Conservation (phyloP, 768 basidiomycete species). For the Trichaptum fuscoviolaceum region DNA sequence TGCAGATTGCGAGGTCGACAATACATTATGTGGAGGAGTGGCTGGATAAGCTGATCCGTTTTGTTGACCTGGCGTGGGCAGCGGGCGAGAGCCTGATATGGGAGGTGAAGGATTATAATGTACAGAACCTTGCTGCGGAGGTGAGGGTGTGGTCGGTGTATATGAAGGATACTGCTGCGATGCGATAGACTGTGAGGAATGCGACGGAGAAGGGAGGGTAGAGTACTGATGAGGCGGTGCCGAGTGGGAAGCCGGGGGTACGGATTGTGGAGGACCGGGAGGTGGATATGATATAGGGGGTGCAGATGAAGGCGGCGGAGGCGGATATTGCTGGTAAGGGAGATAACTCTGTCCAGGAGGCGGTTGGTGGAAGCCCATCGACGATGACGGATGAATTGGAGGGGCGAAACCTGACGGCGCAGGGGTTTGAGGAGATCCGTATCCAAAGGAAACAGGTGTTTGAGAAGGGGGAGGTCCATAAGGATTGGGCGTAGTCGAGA, state of each 20-base stretch:
- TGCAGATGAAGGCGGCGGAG: slow-evolving; percentile 23
- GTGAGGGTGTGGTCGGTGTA: not conserved
- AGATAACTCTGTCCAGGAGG: slow-evolving; percentile 30
- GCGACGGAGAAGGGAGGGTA: slow-evolving; percentile 19
- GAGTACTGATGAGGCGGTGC: slow-evolving; percentile 30
- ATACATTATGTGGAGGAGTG: slow-evolving; percentile 17
- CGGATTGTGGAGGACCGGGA: slow-evolving; percentile 17
- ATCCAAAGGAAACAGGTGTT: slow-evolving; percentile 12
- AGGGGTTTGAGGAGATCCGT: slow-evolving; percentile 19
- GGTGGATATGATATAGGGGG: slow-evolving; percentile 18
- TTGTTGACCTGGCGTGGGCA: slow-evolving; percentile 12
- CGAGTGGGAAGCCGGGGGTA: slow-evolving; percentile 26
- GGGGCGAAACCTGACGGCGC: slow-evolving; percentile 22
- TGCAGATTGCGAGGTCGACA: slow-evolving; percentile 12
- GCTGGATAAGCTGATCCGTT: slow-evolving; percentile 3
- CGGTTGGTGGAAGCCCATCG: slow-evolving; percentile 18
- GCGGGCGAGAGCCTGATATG: not conserved
- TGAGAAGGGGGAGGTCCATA: slow-evolving; percentile 3
- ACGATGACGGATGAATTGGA: slow-evolving; percentile 23
- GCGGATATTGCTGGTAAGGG: slow-evolving; percentile 36
- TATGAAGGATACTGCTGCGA: slow-evolving; percentile 2
- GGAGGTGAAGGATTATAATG: slow-evolving; percentile 2
- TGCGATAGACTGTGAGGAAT: not conserved
- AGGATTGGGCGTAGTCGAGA: slow-evolving; percentile 10
- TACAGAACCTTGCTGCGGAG: slow-evolving; percentile 3